phyloP scores from a whole-genome alignment of 2,329 filamentous ascomycete genomes.

The Trichoderma koningii region DNA sequence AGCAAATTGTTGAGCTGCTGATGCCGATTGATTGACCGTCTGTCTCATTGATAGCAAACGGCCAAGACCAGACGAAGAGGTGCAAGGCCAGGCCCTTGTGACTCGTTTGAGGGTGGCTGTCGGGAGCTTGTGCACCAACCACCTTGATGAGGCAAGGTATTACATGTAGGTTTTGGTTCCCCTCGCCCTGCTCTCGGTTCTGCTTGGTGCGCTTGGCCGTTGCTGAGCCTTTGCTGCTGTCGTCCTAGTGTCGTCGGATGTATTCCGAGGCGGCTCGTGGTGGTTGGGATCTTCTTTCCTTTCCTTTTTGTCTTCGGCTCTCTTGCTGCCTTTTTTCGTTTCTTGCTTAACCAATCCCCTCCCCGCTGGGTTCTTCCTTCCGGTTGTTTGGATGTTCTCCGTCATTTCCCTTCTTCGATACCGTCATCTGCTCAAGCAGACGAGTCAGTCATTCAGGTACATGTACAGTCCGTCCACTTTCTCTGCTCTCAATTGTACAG shows the following conservation, averaged over 20 bases:
- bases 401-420: too few relatives aligned
- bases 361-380: too few relatives aligned
- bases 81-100: neutral
- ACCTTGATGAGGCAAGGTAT: neutral
- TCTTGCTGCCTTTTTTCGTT: neutral
- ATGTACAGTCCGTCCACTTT: too few relatives aligned
- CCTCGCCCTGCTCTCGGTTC: neutral
- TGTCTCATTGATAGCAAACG: too few relatives aligned
- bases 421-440: too few relatives aligned
- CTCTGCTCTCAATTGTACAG: too few relatives aligned
- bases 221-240: conserved; percentile 1
- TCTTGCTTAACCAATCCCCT: too few relatives aligned
- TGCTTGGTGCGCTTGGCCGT: neutral
- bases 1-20: neutral
- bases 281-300: neutral
- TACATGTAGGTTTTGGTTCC: neutral
- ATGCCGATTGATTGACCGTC: neutral
- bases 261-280: conserved; percentile 11
- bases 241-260: conserved; percentile 16
- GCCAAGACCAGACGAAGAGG: neutral
- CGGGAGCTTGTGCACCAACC: conserved; percentile 18
- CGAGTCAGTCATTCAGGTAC: too few relatives aligned
- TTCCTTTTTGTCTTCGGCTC: neutral
- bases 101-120: neutral
- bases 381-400: too few relatives aligned